Base-by-base conservation (phyloP, 495 filamentous ascomycete species). In the Aspergillus affinis region DNA sequence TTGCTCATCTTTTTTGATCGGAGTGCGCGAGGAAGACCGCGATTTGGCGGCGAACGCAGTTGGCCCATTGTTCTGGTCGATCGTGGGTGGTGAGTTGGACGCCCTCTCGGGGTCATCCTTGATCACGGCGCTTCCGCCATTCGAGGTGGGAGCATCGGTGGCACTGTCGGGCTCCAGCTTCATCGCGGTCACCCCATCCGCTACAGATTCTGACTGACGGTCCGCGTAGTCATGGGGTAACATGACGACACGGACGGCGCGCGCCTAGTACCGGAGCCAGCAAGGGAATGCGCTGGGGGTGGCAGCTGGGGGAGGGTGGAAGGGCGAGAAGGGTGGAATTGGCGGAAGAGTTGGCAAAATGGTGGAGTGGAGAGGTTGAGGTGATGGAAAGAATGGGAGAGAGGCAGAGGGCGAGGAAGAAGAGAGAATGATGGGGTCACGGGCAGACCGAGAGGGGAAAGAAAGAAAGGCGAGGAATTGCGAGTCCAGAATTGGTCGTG, bases 171-270 rank as follows among this genome's bases (percentile, higher is more conserved):
- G 59, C 47, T 76, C 72, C 54, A 77, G 61, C 62, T 74, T 77
- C 76, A 76, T 76, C 50, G 69, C 72, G 60, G 65, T 72, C 48
- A 78, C 72, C 13, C 71, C 76, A 65, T 70, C 65, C 30, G 61
- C 48, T 61, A 77, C 73, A 27, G 65, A 61, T 65, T 77, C 75
- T 62, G 69, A 57, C 61, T 72, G 75, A 57, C 58, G 67, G 67
- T 79, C 78, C 72, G 75, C 75, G 70, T 72, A 62, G 73, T 77
- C 78, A 70, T 75, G 71, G 70, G 72, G 59, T 65, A 71, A 74
- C 74, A 76, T 80, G 73, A 79, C 75, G 75, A 77, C 71, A 71
- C 72, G 72, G 72, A 75, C 74, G 66, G 64, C 59, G 61, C 58
- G 67, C 63, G 61, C 64, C 61, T 55, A 54, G 60, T 64, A 64